Evolutionary conservation across 192 early-diverging fungal species (phyloP).

Genomic region (Gaertneriomyces sp.): DNA sequence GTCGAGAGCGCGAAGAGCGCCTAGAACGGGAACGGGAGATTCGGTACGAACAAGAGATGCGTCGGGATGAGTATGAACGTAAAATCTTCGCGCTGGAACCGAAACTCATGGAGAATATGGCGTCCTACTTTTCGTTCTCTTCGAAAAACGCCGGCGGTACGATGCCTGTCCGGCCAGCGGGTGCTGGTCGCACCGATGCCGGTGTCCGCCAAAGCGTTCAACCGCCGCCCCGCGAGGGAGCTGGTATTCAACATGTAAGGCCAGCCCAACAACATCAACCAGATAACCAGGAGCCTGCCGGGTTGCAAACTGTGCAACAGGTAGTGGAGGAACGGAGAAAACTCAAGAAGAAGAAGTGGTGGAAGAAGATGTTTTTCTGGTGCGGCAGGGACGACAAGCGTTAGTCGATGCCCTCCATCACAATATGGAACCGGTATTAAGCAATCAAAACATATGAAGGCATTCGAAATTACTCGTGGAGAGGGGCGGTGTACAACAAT

Average conservation of each 20-base stretch:
- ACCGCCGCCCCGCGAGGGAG: not conserved
- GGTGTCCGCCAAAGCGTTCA: not conserved
- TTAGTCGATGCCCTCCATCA: too few relatives aligned
- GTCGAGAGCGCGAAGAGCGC: slow-evolving; percentile 15
- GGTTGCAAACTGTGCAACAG: not conserved
- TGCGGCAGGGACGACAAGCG: slow-evolving; percentile 4
- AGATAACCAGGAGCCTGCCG: too few relatives aligned
- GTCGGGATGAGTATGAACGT: slow-evolving; percentile 12
- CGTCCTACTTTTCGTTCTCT: slow-evolving; percentile 15
- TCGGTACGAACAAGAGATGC: slow-evolving; percentile 14
- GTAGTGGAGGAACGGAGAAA: not conserved
- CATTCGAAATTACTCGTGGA: too few relatives aligned
- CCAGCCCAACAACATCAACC: not conserved
- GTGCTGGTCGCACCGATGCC: not conserved
- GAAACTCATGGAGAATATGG: slow-evolving; percentile 11
- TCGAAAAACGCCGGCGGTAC: not conserved
- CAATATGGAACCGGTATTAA: too few relatives aligned
- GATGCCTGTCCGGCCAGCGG: not conserved
- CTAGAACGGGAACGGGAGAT: slow-evolving; percentile 9
- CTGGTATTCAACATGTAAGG: not conserved
- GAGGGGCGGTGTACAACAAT: too few relatives aligned
- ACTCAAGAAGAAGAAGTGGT: slow-evolving; percentile 31
- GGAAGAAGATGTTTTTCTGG: slow-evolving; percentile 26
- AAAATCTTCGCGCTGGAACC: slow-evolving; percentile 8
- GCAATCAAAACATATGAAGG: too few relatives aligned